Base-by-base conservation (phyloP, 1,139 yeast species). In the Diutina mesorugosa region DNA sequence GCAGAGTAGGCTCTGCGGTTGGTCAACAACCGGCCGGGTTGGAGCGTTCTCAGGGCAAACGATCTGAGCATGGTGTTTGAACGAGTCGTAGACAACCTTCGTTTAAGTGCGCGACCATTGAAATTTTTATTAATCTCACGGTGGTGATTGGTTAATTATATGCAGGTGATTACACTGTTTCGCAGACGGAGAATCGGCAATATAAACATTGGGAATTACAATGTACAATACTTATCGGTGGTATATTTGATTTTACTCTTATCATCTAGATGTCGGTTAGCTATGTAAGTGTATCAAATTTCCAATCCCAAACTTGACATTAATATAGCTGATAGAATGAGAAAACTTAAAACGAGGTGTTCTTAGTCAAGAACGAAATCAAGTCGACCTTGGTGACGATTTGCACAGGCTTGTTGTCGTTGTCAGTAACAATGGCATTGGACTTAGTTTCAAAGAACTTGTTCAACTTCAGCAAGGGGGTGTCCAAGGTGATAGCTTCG, bases 321-420 rank as follows among this genome's bases (percentile, higher is more conserved):
- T 9, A 35, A 32, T 4, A 9, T 21, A 21, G 26, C 26, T 21
- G 26, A 3, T 21, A 32, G 12, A 32, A 9, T 32, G 12, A 32
- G 38, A 32, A 32, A 32, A 32, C 10, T 50, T 50, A 50, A 41
- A 41, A 41, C 45, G 54, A 51, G 26, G 54, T 38, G 54, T 68
- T 69, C 62, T 72, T 72, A 57, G 84, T 77, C 66, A 83, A 77
- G 71, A 79, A 88, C 54, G 88, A 81, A 65, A 89, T 77, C 69
- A 89, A 77, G 69, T 89, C 96, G 65, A 89, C 95, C 76, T 89
- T 89, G 61, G 96, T 88, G 59, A 88, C 96, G 59, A 89, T 85
- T 69, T 89, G 95, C 55, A 87, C 79, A 55, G 96, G 95, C 67
- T 80, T 85, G 67, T 81, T 77, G 30, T 81, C 84, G 8, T 69